phyloP scores from a whole-genome alignment of 768 basidiomycete genomes.

The Lentinula aciculospora region DNA sequence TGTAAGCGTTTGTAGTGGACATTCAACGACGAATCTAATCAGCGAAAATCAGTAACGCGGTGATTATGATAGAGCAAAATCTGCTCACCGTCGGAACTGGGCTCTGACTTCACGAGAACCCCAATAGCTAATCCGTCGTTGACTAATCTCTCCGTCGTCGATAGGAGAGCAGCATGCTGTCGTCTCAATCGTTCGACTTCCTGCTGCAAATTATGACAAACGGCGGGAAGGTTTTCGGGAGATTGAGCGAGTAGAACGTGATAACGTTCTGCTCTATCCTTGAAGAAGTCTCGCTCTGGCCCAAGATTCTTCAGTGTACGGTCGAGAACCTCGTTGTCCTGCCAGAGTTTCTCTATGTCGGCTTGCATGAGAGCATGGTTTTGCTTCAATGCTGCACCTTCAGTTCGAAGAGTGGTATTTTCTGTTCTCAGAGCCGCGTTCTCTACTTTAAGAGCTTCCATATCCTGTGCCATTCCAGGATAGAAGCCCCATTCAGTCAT shows the following conservation, averaged over 20 bases:
- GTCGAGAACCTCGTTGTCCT: neutral
- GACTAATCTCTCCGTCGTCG: neutral
- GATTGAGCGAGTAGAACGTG: neutral
- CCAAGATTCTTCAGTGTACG: neutral
- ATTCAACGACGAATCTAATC: neutral
- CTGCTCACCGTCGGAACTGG: neutral
- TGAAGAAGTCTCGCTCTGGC: neutral
- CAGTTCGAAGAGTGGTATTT: neutral
- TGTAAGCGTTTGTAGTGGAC: neutral
- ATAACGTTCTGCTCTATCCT: neutral
- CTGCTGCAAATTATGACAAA: neutral
- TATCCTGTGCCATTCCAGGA: neutral
- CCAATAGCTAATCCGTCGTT: neutral
- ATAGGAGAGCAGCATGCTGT: neutral
- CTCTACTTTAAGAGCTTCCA: neutral
- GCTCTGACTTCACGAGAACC: neutral
- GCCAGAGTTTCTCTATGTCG: neutral
- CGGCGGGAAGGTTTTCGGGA: neutral
- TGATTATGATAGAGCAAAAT: neutral
- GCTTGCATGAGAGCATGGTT: neutral
- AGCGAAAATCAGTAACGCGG: neutral
- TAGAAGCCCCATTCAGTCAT: neutral
- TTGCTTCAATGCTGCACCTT: neutral
- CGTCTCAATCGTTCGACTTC: neutral
- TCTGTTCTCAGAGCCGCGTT: neutral